Evolutionary conservation across 441 rosid genomes (phyloP), one percentile per base, ranked within the genome.

Genomic region (Gossypium davidsonii): DNA sequence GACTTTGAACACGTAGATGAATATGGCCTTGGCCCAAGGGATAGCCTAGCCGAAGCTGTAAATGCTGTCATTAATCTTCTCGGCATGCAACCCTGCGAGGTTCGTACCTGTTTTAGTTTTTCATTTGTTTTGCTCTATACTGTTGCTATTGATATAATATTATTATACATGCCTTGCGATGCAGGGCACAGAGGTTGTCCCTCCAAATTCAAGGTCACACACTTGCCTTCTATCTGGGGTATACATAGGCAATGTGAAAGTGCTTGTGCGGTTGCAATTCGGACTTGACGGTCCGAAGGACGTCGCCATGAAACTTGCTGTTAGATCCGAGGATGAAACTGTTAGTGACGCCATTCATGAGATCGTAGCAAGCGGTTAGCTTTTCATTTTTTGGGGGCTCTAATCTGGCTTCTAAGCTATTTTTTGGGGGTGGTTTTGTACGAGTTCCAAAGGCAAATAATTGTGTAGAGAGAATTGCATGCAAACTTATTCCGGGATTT

Each of bases 51-150:
- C 11, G 99, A 93, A 77, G 93, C 98, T 72, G 89, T 91, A 39
- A 87, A 74, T 71, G 89, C 97, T 61, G 99, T 93, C 76, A 85
- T 85, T 66, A 79, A 77, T 80, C 99, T 95, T 85, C 97, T 95
- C 21, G 99, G 99, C 85, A 89, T 95, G 99, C 98, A 91, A 80
- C 89, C 97, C 8, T 95, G 98, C 65, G 99, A 95, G 97, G 99
- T 91, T 65, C 81, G 86, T 74, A 28, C 53, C 28, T n/a, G 0
- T 0, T 28, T 4, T 0, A n/a, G 0, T 6, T 12, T 56, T 56
- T 55, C 6, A 26, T 15, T 15, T n/a, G 1, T 67, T 26, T 28
- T 26, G 46, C 46, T 51, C 6, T 68, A 51, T 51, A 20, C 25
- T n/a, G 42, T 46, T 46, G 14, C 8, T 67, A 37, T 37, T 8